Evolutionary conservation across 805 yeast genomes (phyloP).

Genomic region (Saccharomycopsis capsularis): DNA sequence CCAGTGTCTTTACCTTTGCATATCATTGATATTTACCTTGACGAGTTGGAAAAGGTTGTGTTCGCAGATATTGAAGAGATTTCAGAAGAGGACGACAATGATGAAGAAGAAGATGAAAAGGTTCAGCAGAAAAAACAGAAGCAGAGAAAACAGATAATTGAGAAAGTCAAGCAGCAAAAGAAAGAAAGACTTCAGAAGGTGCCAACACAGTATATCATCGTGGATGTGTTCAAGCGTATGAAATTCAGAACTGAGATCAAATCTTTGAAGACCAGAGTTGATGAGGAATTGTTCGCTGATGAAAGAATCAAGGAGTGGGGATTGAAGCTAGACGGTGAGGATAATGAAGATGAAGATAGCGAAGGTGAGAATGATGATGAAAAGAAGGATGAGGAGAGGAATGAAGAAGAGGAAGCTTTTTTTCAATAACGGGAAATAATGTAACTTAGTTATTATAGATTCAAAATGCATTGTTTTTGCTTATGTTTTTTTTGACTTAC

Average conservation of each 20-base stretch:
- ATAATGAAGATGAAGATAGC: slow-evolving; percentile 26
- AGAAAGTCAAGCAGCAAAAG: slow-evolving; percentile 22
- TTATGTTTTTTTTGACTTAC: not conserved
- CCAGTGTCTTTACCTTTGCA: slow-evolving; percentile 81
- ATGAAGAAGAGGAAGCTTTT: slow-evolving; percentile 9
- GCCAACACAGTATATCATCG: slow-evolving; percentile 48
- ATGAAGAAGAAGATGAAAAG: slow-evolving; percentile 25
- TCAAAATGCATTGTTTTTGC: not conserved
- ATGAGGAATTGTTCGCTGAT: slow-evolving; percentile 61
- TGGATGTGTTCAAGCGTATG: slow-evolving; percentile 38
- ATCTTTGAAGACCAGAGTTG: slow-evolving; percentile 57
- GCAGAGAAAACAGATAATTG: slow-evolving; percentile 15
- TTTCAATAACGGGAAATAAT: slow-evolving; percentile 8
- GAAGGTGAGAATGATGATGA: slow-evolving; percentile 22
- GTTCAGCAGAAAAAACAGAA: not conserved
- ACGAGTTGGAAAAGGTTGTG: slow-evolving; percentile 69
- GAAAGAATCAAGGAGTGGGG: slow-evolving; percentile 62
- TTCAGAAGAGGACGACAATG: slow-evolving; percentile 31
- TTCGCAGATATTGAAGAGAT: slow-evolving; percentile 41
- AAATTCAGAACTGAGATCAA: slow-evolving; percentile 45
- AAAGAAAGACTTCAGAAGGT: slow-evolving; percentile 35
- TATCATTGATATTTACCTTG: slow-evolving; percentile 73
- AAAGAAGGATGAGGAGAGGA: too few species aligned
- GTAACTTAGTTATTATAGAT: not conserved
- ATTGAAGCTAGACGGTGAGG: slow-evolving; percentile 28